Evolutionary conservation across 2,329 filamentous ascomycete genomes (phyloP).

Genomic region (Colletotrichum chlorophyti): DNA sequence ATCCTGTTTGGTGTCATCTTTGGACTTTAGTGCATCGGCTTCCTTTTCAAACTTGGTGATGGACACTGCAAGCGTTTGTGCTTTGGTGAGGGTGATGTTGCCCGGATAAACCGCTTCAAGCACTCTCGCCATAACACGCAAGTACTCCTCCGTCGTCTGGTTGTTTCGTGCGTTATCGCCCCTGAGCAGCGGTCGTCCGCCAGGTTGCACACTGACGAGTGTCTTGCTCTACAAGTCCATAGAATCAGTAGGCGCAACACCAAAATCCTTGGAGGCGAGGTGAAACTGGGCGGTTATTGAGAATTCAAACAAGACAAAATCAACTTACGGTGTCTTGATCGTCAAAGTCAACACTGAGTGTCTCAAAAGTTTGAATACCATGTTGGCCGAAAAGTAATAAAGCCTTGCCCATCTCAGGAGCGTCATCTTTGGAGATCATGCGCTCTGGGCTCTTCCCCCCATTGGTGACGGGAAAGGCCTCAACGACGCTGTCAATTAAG

Average conservation of each 20-base stretch:
- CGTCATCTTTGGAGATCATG: slow-evolving; percentile 12
- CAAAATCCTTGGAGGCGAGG: too few species aligned
- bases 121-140: not conserved
- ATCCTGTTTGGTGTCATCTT: slow-evolving; percentile 38
- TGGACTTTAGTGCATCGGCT: not conserved
- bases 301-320: not conserved
- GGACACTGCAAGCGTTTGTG: not conserved
- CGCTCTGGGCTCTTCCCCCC: slow-evolving; percentile 36
- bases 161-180: not conserved
- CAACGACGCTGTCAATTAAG: slow-evolving; percentile 52
- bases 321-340: slow-evolving; percentile 45
- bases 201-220: slow-evolving; percentile 5
- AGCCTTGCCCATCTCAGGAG: slow-evolving; percentile 37
- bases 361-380: slow-evolving; percentile 47
- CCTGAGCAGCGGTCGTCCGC: not conserved
- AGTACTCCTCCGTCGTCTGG: slow-evolving; percentile 7
- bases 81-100: not conserved
- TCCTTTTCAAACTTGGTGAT: slow-evolving; percentile 15
- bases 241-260: too few species aligned
- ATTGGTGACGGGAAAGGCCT: slow-evolving; percentile 29
- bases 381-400: slow-evolving; percentile 53
- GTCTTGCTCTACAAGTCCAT: slow-evolving; percentile 66
- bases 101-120: slow-evolving; percentile 15
- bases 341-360: slow-evolving; percentile 45
- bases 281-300: too few species aligned